Evolutionary conservation across 1,284 basidiomycete genomes (phyloP).

Genomic region (Marasmius oreades): DNA sequence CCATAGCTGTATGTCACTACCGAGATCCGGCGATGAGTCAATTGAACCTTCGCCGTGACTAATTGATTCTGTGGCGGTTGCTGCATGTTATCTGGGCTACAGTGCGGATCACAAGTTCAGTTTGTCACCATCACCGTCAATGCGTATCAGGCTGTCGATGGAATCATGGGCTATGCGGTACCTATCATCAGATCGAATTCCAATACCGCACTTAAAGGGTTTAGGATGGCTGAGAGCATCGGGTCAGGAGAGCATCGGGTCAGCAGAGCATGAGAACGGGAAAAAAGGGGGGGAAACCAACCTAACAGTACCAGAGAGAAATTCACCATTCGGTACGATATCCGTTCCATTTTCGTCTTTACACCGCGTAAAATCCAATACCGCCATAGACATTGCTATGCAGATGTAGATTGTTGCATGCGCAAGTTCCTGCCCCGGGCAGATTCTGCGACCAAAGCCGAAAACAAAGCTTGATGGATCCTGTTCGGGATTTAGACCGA

Average conservation of each 20-base stretch:
- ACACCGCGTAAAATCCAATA: constrained; percentile 11
- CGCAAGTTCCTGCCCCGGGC: constrained; percentile 10
- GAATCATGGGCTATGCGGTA: neutral
- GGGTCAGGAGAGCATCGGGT: too few species aligned
- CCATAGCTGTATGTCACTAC: too few species aligned
- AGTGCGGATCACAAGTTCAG: neutral
- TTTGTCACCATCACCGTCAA: neutral
- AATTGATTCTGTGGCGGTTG: too few species aligned
- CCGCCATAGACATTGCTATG: constrained; percentile 9
- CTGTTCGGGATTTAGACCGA: neutral
- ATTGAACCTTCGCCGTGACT: too few species aligned
- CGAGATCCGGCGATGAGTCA: too few species aligned
- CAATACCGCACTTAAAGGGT: constrained; percentile 1
- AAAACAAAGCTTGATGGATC: constrained; percentile 1
- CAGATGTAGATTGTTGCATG: constrained; percentile 12
- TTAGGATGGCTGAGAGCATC: neutral
- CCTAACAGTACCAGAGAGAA: constrained; percentile 2
- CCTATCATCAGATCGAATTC: neutral
- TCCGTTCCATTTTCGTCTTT: constrained; percentile 10
- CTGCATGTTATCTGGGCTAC: neutral
- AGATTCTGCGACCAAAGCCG: constrained; percentile 2
- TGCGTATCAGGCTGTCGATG: neutral
- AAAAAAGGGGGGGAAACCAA: too few species aligned
- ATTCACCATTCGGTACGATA: neutral
- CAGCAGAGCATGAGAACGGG: too few species aligned